Evolutionary conservation across 805 yeast genomes (phyloP).

Genomic region (Zygotorulaspora florentina): DNA sequence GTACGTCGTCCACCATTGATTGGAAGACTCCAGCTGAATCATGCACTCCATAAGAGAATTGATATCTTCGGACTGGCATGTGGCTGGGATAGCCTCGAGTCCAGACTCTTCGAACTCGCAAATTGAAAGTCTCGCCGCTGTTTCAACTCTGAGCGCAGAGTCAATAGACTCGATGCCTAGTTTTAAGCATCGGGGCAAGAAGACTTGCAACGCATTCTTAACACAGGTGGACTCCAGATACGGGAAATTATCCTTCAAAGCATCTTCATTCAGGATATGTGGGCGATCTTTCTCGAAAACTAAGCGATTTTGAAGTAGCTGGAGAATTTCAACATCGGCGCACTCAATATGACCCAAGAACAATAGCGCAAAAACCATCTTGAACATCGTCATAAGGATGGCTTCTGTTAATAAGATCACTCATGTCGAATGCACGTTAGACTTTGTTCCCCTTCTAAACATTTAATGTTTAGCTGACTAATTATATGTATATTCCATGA

Average conservation of each 20-base stretch:
- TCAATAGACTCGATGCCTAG: conserved; percentile 40
- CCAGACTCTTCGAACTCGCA: conserved; percentile 53
- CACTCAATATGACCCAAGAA: background rate
- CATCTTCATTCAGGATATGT: conserved; percentile 7
- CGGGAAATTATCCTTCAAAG: conserved; percentile 23
- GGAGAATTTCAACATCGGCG: conserved; percentile 4
- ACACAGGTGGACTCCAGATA: conserved; percentile 34
- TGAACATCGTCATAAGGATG: background rate
- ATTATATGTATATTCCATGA: background rate
- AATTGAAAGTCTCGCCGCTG: conserved; percentile 47
- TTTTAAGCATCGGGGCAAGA: conserved; percentile 41
- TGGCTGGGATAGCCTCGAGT: conserved; percentile 29
- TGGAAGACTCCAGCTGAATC: conserved; percentile 37
- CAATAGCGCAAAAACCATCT: background rate
- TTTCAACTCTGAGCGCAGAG: conserved; percentile 34
- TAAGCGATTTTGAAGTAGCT: conserved; percentile 7
- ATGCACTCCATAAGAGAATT: conserved; percentile 37
- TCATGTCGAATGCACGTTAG: too few species aligned
- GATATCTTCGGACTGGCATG: conserved; percentile 25
- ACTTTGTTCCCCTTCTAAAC: background rate
- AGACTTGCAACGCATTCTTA: conserved; percentile 38
- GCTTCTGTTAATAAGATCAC: too few species aligned
- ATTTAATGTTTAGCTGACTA: background rate
- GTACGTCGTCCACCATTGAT: conserved; percentile 72
- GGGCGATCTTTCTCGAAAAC: background rate